These are phyloP conservation scores for Cadophora sp. DNA, from an alignment of 2,329 filamentous ascomycete species.

Conservation along the genomic window DNA sequence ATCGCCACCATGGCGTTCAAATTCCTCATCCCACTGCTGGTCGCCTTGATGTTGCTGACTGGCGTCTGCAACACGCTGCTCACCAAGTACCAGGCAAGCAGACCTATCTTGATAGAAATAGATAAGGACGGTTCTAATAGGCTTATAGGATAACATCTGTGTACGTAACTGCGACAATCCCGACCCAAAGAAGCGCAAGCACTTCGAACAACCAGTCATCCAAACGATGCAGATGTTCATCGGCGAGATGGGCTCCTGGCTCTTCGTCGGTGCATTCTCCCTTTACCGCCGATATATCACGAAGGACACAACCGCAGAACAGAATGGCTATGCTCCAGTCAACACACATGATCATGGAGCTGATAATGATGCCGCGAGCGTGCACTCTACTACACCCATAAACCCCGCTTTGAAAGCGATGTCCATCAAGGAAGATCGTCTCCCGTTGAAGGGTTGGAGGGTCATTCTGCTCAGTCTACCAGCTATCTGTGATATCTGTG, in stretches of 20 bases:
- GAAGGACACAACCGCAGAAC: constrained; percentile 50
- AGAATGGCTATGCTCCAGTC: constrained; percentile 72
- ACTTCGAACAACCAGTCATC: constrained; percentile 94
- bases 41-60: constrained; percentile 95
- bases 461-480: constrained; percentile 82
- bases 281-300: constrained; percentile 66
- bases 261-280: constrained; percentile 77
- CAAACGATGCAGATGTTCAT: constrained; percentile 99
- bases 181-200: constrained; percentile 67
- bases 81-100: constrained; percentile 88
- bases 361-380: constrained; percentile 52
- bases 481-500: constrained; percentile 91
- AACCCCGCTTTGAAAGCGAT: constrained; percentile 60
- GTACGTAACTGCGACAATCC: constrained; percentile 83
- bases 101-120: neutral
- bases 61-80: constrained; percentile 96
- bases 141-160: constrained; percentile 87
- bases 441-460: constrained; percentile 71
- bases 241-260: constrained; percentile 94
- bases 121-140: constrained; percentile 26
- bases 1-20: constrained; percentile 67
- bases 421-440: constrained; percentile 59
- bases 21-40: constrained; percentile 80
- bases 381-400: constrained; percentile 51
- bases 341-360: constrained; percentile 49